Base-by-base conservation (phyloP, 1,284 basidiomycete species). In the Coniophora puteana region DNA sequence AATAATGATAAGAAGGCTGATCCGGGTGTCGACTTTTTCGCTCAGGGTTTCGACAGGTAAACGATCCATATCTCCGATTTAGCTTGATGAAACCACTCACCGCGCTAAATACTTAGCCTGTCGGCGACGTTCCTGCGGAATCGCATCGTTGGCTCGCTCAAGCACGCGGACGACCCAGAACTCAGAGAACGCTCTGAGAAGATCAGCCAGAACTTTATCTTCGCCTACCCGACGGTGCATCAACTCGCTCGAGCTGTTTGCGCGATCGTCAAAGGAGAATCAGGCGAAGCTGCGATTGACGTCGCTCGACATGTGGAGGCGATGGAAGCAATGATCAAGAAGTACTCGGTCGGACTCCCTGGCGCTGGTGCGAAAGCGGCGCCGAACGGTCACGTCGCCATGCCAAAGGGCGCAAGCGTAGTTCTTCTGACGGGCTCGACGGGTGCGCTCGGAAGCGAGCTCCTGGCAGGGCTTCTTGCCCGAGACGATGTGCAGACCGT, bases 1-100 rank as follows among this genome's bases (percentile, higher is more conserved):
- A 53, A 61, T 40, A 44, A 41, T 1, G 50, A 37, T 1, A 48
- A 46, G 7, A 24, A 33, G 2, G 20, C 55, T 10, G 18, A 46
- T 2, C 29, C 46, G 0, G 48, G 46, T 5, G 31, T 17, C 5
- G 54, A 59, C 26, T 29, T 58, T 6, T 59, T 58, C 18, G 47
- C 48, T 5, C 55, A 59, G n/a, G 61, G 58, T 4, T 58, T 55
- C 20, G 57, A 63, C 28, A 61, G 58, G 58, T 60, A 5, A n/a
- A 45, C 22, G 4, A 5, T 31, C 20, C 16, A 1, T 22, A 13
- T 24, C 6, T n/a, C 8, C n/a, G 25, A 34, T 47, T n/a, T n/a
- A n/a, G n/a, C n/a, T n/a, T 14, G 14, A 20, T 3, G 4, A 11
- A 24, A 13, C 43, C 24, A 14, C 31, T 42, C n/a, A n/a, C 27